Evolutionary conservation across 805 yeast genomes (phyloP), one percentile per base, ranked within the genome.

Genomic region (Schizosaccharomyces lindneri): DNA sequence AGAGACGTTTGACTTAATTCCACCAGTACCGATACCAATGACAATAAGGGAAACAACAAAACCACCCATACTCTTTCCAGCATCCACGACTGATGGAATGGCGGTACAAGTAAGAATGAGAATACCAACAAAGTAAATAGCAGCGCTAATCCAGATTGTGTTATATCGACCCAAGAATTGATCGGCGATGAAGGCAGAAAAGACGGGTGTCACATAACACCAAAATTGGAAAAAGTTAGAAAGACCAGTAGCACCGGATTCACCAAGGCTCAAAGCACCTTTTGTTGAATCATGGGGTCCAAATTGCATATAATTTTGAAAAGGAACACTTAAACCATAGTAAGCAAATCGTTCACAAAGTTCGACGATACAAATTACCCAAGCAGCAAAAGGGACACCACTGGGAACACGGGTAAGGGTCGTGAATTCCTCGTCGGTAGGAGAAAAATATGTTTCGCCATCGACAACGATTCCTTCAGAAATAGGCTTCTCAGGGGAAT

Each of bases 261-360:
- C 74, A 62, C 83, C 81, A 66, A 83, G 74, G 59, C 78, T 77
- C 64, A 85, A 75, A 11, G 82, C 80, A 70, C 87, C 78, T 9
- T 17, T n/a, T 1, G 48, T n/a, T 5, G 27, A 6, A 13, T 57
- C 60, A 11, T 57, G 31, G 11, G 61, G 51, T 5, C 66, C 66
- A 70, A 69, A 64, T 79, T 83, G 85, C 83, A 85, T 83, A 71
- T 84, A 85, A 73, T 85, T 85, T 21, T 80, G 84, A 73, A 85
- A 81, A 6, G 87, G 84, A 63, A 85, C 84, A 59, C 82, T 59
- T 27, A 43, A n/a, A 68, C 94, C 93, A 67, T 85, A 85, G 74
- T 82, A 85, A 13, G 90, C 78, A 70, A 85, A 85, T 66, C 95
- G 79, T 72, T 85, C 95, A 59, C 89, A 79, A 64, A 85, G 79